Evolutionary conservation across 768 basidiomycete species (phyloP).

Genomic region (Russula dissimulans): DNA sequence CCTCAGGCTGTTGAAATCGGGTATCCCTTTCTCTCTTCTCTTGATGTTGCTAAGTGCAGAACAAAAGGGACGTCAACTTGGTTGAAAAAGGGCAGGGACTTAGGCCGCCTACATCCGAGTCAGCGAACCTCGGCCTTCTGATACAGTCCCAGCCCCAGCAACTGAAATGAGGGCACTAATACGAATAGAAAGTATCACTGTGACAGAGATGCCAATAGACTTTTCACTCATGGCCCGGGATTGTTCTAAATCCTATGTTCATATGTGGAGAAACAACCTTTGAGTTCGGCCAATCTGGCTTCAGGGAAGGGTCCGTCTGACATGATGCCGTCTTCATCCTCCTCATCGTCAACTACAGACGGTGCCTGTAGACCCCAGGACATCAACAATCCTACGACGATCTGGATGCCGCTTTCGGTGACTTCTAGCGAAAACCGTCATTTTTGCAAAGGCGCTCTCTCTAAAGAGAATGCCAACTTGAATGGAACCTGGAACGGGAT

Average conservation of each 20-base stretch:
- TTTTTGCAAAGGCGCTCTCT: conserved; percentile 26
- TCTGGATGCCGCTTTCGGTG: conserved; percentile 67
- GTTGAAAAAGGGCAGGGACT: too few relatives aligned
- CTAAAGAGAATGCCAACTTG: conserved; percentile 7
- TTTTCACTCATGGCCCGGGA: conserved; percentile 51
- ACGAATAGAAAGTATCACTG: not conserved
- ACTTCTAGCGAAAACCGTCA: conserved; percentile 47
- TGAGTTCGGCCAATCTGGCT: conserved; percentile 39
- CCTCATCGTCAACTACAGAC: conserved; percentile 26
- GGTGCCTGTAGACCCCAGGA: conserved; percentile 43
- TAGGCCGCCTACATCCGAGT: too few relatives aligned
- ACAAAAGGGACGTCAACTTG: too few relatives aligned
- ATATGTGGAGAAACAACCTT: conserved; percentile 54
- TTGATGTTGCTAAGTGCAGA: too few relatives aligned
- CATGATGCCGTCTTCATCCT: conserved; percentile 38
- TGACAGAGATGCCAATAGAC: conserved; percentile 40
- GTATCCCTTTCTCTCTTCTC: too few relatives aligned
- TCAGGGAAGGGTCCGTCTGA: conserved; percentile 34
- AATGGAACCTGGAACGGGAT: not conserved
- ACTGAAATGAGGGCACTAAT: too few relatives aligned
- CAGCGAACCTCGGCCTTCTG: too few relatives aligned
- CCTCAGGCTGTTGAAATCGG: too few relatives aligned
- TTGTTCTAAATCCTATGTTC: conserved; percentile 67
- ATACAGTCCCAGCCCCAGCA: too few relatives aligned
- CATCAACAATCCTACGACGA: conserved; percentile 71